Evolutionary conservation across 257 asterid species (phyloP).

Genomic region (Solanum sitiens): DNA sequence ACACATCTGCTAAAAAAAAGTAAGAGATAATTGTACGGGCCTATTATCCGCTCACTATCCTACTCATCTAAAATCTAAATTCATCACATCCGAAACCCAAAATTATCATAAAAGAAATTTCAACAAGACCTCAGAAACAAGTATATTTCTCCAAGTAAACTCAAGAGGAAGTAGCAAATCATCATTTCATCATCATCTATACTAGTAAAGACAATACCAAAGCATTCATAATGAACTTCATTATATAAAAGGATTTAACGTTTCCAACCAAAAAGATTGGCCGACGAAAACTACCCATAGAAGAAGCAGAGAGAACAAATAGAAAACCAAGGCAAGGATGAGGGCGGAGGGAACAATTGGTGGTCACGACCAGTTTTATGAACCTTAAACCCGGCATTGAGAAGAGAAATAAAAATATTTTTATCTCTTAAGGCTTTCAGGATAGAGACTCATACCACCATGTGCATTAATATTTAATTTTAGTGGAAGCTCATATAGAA

Average conservation of each 20-base stretch:
- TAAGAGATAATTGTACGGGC: constrained; percentile 20
- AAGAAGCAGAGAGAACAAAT: background rate
- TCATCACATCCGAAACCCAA: constrained; percentile 33
- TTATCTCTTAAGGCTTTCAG: background rate
- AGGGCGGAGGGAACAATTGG: background rate
- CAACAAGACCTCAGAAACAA: background rate
- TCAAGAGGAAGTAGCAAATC: background rate
- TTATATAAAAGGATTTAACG: background rate
- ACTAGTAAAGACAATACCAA: background rate
- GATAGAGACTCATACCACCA: background rate
- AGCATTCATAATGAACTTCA: background rate
- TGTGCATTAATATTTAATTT: background rate
- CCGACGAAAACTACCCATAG: background rate
- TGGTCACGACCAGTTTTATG: background rate
- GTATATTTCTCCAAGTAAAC: background rate
- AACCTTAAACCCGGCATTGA: background rate
- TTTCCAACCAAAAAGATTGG: background rate
- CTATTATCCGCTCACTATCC: constrained; percentile 42
- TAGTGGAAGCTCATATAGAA: background rate
- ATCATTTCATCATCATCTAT: background rate
- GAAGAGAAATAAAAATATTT: background rate
- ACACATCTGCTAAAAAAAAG: background rate
- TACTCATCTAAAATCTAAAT: constrained; percentile 22
- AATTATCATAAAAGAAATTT: background rate
- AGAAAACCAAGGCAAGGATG: background rate